phyloP scores from a whole-genome alignment of 352 stramenopile genomes.

The Phytophthora boehmeriae region DNA sequence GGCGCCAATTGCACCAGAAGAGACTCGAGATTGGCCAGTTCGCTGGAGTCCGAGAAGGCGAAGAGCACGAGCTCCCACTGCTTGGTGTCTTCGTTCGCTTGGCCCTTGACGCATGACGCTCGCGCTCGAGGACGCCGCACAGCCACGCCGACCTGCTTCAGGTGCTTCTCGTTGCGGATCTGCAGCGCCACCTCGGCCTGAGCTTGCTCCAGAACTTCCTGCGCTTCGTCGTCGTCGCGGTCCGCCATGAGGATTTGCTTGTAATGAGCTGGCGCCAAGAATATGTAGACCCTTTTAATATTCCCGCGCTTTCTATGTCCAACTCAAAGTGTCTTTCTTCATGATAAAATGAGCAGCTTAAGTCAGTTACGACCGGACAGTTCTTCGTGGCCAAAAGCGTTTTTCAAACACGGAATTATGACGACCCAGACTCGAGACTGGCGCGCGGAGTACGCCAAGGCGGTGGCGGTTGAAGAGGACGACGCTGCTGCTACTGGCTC shows the following conservation, averaged over 20 bases:
- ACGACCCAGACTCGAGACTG: conserved; percentile 18
- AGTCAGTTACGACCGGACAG: conserved; percentile 19
- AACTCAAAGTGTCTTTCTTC: not conserved
- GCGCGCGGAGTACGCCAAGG: conserved; percentile 29
- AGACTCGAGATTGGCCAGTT: conserved; percentile 84
- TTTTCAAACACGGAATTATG: conserved; percentile 1
- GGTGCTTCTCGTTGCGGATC: conserved; percentile 80
- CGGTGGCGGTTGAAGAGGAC: conserved; percentile 18
- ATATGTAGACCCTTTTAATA: not conserved
- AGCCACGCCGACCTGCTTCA: conserved; percentile 85
- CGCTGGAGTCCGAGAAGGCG: conserved; percentile 84
- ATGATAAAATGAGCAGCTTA: not conserved
- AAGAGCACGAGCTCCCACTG: conserved; percentile 84
- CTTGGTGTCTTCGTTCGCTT: conserved; percentile 78
- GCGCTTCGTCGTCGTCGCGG: conserved; percentile 36
- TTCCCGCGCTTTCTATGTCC: conserved; percentile 37
- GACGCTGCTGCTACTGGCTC: not conserved
- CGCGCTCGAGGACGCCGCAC: conserved; percentile 70
- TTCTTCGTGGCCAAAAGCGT: not conserved
- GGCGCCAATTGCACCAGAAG: conserved; percentile 82
- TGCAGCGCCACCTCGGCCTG: conserved; percentile 77
- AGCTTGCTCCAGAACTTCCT: conserved; percentile 27
- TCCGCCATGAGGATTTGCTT: conserved; percentile 37
- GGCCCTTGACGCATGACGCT: conserved; percentile 79
- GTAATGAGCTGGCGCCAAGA: not conserved